Evolutionary conservation across 495 filamentous ascomycete species (phyloP).

Genomic region (Annulohypoxylon moriforme): DNA sequence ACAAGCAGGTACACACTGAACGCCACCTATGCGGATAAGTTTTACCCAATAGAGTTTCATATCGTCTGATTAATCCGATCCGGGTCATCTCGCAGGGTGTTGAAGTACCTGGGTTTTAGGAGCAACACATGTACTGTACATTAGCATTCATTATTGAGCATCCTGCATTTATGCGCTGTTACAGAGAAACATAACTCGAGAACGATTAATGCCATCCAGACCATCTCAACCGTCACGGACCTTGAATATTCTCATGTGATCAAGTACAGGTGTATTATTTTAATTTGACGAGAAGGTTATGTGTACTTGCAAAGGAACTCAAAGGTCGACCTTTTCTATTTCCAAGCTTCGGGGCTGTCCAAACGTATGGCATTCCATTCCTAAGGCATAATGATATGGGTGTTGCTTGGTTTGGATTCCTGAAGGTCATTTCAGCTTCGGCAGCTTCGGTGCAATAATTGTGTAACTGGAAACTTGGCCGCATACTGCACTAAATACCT

Average conservation of each 20-base stretch:
- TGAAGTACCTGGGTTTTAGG: constrained; percentile 8
- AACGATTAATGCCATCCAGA: neutral
- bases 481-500: neutral
- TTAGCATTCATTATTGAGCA: neutral
- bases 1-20: constrained; percentile 41
- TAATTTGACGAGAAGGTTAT: neutral
- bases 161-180: neutral
- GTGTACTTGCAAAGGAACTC: no score
- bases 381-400: no score
- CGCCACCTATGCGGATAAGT: constrained; percentile 14
- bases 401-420: no score
- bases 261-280: neutral
- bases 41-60: constrained; percentile 26
- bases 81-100: constrained; percentile 5
- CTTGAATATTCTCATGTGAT: constrained; percentile 3
- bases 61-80: constrained; percentile 33
- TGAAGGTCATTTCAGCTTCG: neutral
- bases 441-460: neutral
- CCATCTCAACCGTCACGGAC: neutral
- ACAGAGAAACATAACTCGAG: constrained; percentile 8
- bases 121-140: constrained; percentile 33
- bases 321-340: no score
- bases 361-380: no score
- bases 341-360: no score
- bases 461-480: neutral